These are phyloP conservation scores for Toxoplasma gondii DNA, from an alignment of 169 alveolate species.

Conservation along the genomic window DNA sequence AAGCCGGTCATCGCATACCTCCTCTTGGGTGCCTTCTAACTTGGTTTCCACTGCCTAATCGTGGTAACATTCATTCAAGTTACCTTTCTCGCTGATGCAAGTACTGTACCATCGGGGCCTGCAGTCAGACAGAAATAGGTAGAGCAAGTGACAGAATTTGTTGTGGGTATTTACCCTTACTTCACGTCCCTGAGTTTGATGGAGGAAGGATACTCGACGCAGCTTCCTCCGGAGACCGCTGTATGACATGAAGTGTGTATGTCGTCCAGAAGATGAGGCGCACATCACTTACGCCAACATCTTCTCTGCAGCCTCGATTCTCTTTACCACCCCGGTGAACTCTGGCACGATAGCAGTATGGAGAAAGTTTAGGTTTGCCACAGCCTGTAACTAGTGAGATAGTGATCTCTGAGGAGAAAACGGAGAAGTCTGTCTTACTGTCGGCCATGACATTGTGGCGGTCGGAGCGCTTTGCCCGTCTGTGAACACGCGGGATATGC, in stretches of 20 bases:
- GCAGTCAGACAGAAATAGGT: not conserved
- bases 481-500: too few relatives aligned
- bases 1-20: not conserved
- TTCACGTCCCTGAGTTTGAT: not conserved
- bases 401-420: not conserved
- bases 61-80: not conserved
- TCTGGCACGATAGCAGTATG: constrained; percentile 14
- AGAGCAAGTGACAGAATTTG: not conserved
- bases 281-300: not conserved
- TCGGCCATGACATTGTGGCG: not conserved
- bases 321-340: not conserved
- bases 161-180: not conserved
- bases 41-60: not conserved
- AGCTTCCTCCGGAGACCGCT: not conserved
- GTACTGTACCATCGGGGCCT: not conserved
- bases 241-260: not conserved
- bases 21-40: not conserved
- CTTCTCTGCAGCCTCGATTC: not conserved
- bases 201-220: not conserved
- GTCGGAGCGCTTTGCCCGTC: not conserved
- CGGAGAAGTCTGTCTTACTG: not conserved
- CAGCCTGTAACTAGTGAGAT: not conserved
- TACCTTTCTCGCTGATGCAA: too few relatives aligned
- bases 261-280: not conserved
- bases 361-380: constrained; percentile 23